Evolutionary conservation across 2,329 filamentous ascomycete species (phyloP).

Genomic region (Huntiella omanensis): DNA sequence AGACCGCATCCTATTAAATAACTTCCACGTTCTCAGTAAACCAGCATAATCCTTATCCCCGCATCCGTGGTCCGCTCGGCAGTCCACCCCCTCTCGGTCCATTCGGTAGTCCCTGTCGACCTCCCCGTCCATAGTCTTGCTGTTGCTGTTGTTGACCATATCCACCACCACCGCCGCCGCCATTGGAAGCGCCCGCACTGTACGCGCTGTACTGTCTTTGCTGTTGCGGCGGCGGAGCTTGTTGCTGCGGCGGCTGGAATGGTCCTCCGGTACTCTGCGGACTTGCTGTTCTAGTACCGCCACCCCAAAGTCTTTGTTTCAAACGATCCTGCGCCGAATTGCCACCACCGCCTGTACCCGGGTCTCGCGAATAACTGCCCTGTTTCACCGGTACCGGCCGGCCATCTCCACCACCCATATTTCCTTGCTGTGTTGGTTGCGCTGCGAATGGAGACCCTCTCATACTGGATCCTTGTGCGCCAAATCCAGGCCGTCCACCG

Average conservation of each 20-base stretch:
- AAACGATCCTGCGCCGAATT: conserved; percentile 60
- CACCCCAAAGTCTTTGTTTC: conserved; percentile 62
- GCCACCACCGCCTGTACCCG: conserved; percentile 33
- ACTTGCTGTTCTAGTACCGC: conserved; percentile 36
- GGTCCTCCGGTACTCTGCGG: conserved; percentile 22
- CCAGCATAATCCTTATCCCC: conserved; percentile 17
- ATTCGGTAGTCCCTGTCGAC: conserved; percentile 19
- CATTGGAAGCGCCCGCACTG: conserved; percentile 17
- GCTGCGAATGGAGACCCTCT: conserved; percentile 15
- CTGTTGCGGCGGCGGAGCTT: conserved; percentile 10
- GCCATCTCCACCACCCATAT: neutral
- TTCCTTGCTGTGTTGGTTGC: neutral
- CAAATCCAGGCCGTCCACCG: conserved; percentile 13
- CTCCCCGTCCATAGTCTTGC: conserved; percentile 3
- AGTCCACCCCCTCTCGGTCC: conserved; percentile 18
- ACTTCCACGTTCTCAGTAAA: neutral
- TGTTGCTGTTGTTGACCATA: conserved; percentile 8
- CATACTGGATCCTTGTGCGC: conserved; percentile 14
- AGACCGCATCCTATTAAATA: too few relatives aligned
- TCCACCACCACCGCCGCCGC: conserved; percentile 16
- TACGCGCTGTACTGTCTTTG: conserved; percentile 5
- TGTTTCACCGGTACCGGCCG: conserved; percentile 10
- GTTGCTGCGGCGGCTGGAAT: conserved; percentile 29
- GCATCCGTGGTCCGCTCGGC: conserved; percentile 21
- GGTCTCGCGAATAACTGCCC: conserved; percentile 2